A percentile compares a stretch with the other conserved stretches of the same genome.
phyloP scores from a whole-genome alignment of 2,329 filamentous ascomycete species.

The Arthrocladium fulminans region DNA sequence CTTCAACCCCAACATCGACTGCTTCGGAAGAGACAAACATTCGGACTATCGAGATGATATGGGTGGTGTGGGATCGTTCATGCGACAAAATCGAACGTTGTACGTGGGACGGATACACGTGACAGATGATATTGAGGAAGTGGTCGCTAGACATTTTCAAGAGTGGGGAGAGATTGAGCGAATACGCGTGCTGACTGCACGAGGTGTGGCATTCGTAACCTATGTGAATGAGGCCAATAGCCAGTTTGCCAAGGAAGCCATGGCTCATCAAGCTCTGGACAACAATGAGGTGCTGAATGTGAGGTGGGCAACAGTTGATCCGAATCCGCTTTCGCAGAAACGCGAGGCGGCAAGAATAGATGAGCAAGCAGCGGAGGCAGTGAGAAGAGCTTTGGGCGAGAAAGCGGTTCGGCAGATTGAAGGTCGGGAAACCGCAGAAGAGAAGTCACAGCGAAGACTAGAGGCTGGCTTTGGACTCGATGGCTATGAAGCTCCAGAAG shows the following conservation, averaged over 20 bases:
- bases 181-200: constrained; percentile 72
- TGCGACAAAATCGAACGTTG: constrained; percentile 85
- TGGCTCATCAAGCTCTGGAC: constrained; percentile 89
- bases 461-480: constrained; percentile 71
- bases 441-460: constrained; percentile 82
- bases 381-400: constrained; percentile 75
- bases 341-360: constrained; percentile 81
- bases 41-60: constrained; percentile 93
- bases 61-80: constrained; percentile 91
- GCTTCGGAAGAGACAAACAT: constrained; percentile 88
- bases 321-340: constrained; percentile 89
- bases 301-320: constrained; percentile 92
- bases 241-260: constrained; percentile 87
- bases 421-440: constrained; percentile 75
- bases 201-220: constrained; percentile 91
- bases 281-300: constrained; percentile 79
- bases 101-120: constrained; percentile 93
- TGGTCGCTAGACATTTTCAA: constrained; percentile 87
- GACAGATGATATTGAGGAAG: constrained; percentile 92
- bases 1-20: constrained; percentile 90
- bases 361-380: constrained; percentile 92
- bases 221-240: constrained; percentile 85
- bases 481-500: constrained; percentile 88
- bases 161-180: constrained; percentile 95
- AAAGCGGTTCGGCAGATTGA: constrained; percentile 92